Evolutionary conservation across 2,329 filamentous ascomycete genomes (phyloP).

Genomic region (Blumeriella jaapii): DNA sequence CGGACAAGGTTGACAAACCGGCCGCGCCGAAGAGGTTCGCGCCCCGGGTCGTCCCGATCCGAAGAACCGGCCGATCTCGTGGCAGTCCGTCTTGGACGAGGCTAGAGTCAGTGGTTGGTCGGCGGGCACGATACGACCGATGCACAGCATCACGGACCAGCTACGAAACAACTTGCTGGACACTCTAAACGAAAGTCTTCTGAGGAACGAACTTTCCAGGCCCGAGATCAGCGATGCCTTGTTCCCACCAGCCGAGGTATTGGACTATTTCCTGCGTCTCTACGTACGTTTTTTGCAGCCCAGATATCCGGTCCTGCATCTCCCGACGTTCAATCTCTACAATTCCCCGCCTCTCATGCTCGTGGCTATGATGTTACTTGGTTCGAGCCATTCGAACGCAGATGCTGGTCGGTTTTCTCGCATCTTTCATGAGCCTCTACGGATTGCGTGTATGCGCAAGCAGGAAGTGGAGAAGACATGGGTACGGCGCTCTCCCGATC

Average conservation of each 20-base stretch:
- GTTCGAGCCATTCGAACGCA: constrained; percentile 20
- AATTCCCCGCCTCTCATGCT: constrained; percentile 18
- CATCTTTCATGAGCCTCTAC: constrained; percentile 21
- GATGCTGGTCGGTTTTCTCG: constrained; percentile 22
- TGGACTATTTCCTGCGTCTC: constrained; percentile 23
- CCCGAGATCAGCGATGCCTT: constrained; percentile 18
- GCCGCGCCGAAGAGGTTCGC: constrained; percentile 7
- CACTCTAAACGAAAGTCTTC: constrained; percentile 13
- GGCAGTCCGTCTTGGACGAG: constrained; percentile 22
- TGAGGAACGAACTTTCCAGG: constrained; percentile 14
- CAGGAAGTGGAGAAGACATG: constrained; percentile 20
- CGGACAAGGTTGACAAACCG: constrained; percentile 18
- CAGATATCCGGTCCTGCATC: constrained; percentile 20
- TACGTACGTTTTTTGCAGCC: constrained; percentile 23
- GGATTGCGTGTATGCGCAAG: constrained; percentile 14
- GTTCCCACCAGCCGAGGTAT: constrained; percentile 20
- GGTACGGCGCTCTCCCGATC: constrained; percentile 18
- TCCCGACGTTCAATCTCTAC: constrained; percentile 24
- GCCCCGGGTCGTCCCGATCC: constrained; percentile 14
- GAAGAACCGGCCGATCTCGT: constrained; percentile 18
- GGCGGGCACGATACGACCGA: constrained; percentile 12
- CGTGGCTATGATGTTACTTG: constrained; percentile 24
- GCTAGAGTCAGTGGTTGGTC: constrained; percentile 13
- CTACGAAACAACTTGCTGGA: constrained; percentile 15
- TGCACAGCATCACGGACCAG: constrained; percentile 13